phyloP scores from a whole-genome alignment of 2,329 filamentous ascomycete genomes.

The Davidsoniella virescens region DNA sequence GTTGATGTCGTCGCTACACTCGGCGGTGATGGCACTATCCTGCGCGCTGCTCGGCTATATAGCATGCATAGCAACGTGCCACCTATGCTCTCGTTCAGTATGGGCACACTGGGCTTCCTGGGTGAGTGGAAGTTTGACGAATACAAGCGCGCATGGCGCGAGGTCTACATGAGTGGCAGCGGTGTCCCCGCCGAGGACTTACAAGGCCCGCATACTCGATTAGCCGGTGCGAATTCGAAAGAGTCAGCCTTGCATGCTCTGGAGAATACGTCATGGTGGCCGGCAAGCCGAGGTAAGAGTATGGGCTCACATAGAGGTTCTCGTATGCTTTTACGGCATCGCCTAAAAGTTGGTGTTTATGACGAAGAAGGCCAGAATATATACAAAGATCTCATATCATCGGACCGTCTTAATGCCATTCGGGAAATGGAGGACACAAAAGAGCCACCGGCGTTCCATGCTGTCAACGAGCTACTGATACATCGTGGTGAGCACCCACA shows the following conservation, averaged over 20 bases:
- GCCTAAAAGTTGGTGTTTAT: constrained; percentile 74
- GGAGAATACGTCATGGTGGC: constrained; percentile 35
- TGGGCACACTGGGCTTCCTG: constrained; percentile 88
- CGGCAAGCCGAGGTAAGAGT: constrained; percentile 58
- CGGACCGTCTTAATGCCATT: constrained; percentile 19
- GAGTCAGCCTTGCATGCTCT: not conserved
- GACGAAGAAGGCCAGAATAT: constrained; percentile 48
- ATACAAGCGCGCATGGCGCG: constrained; percentile 79
- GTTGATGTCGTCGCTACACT: constrained; percentile 81
- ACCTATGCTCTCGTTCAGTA: constrained; percentile 85
- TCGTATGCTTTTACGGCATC: constrained; percentile 71
- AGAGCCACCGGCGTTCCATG: constrained; percentile 31
- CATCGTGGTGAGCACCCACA: constrained; percentile 84
- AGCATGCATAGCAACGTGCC: constrained; percentile 68
- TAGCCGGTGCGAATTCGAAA: constrained; percentile 17
- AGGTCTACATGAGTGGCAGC: constrained; percentile 71
- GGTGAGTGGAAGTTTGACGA: constrained; percentile 94
- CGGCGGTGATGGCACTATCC: constrained; percentile 81
- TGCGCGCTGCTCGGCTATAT: constrained; percentile 62
- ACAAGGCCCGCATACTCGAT: constrained; percentile 25
- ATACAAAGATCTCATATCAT: constrained; percentile 31
- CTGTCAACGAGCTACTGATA: constrained; percentile 90
- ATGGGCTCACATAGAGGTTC: constrained; percentile 61
- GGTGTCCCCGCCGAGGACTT: constrained; percentile 31
- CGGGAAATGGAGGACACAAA: not conserved